Evolutionary conservation across 805 yeast genomes (phyloP), one percentile per base, ranked within the genome.

Genomic region (Hanseniaspora vineae): DNA sequence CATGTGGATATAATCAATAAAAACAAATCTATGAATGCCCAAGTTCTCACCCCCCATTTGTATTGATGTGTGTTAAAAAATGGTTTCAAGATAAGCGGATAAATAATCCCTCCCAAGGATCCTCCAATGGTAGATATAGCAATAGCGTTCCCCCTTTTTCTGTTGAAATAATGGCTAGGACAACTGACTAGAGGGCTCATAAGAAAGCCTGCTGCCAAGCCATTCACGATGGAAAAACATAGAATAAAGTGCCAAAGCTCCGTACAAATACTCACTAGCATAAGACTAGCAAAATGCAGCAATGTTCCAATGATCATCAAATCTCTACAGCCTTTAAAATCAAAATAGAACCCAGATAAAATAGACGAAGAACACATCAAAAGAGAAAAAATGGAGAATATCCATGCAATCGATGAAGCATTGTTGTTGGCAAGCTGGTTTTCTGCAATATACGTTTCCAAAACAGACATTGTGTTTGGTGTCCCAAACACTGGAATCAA

Each of bases 151-250:
- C 83, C 87, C 55, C 86, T 67, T 51, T 66, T 76, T 44, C 59
- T 66, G 45, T 69, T 65, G 56, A 81, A 81, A 75, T 83, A 81
- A 52, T 80, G 86, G 29, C 80, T 73, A 10, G 80, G 68, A 13
- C 75, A 76, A 13, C 82, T 76, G 8, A 81, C 62, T 33, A 76
- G 59, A 0, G 86, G 85, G 18, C 78, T 70, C 59, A 77, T 66
- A 29, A 78, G 64, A 18, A 78, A 59, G 1, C 81, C 81, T 45
- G 71, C 69, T 0, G 84, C 85, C 13, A 76, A 50, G 2, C 86
- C 87, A 29, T 71, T 60, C 18, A 71, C 58, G 0, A 81, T 51
- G 3, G 79, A 72, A 54, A 78, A 78, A 35, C 81, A 65, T 19
- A 80, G 56, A 20, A 81, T 68, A 53, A 81, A 81, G 45, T 81